Evolutionary conservation across 257 asterid species (phyloP).

Genomic region (Lycium ferocissimum): DNA sequence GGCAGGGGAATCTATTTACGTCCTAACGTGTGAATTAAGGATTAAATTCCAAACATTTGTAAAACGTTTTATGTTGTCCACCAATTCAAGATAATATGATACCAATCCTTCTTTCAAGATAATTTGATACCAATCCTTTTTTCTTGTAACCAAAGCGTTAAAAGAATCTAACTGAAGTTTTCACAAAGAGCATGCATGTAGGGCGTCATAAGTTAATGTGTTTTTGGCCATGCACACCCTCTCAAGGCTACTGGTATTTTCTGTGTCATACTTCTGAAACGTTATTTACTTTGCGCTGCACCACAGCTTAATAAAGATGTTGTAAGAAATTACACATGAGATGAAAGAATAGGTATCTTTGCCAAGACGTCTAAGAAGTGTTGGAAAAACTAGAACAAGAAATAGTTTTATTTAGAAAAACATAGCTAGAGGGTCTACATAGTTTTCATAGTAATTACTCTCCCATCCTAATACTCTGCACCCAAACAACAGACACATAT

Average conservation of each 20-base stretch:
- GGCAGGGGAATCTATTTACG: neutral
- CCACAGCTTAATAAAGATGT: neutral
- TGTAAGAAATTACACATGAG: neutral
- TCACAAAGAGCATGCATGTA: neutral
- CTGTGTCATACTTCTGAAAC: neutral
- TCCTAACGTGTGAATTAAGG: constrained; percentile 3
- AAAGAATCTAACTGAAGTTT: constrained; percentile 22
- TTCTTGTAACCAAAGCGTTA: constrained; percentile 3
- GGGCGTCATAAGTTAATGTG: neutral
- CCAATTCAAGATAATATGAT: constrained; percentile 10
- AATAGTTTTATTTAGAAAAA: neutral
- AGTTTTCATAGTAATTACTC: neutral
- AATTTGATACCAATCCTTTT: neutral
- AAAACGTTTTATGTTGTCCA: neutral
- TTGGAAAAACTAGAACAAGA: neutral
- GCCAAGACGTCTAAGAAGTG: neutral
- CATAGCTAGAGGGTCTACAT: constrained; percentile 11
- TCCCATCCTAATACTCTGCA: neutral
- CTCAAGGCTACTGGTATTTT: neutral
- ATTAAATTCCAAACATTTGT: neutral
- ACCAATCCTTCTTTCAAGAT: neutral
- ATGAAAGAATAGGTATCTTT: neutral
- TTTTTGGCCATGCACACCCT: neutral
- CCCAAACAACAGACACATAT: neutral
- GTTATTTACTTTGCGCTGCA: neutral